Conservation (phyloP, 768 basidiomycete species). For the Exsudoporus frostii region DNA sequence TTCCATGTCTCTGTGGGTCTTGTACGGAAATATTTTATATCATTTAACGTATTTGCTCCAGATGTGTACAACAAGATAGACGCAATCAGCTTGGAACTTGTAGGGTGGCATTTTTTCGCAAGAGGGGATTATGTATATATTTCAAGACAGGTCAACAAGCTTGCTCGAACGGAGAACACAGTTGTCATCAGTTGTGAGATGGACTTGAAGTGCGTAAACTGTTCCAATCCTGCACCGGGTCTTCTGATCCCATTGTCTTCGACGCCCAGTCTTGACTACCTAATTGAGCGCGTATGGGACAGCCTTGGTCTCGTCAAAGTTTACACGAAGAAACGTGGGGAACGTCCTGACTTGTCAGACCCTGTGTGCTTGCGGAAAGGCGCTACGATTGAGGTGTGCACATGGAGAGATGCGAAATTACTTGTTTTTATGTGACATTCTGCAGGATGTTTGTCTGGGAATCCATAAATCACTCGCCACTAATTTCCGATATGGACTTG, state of each 20-base stretch:
- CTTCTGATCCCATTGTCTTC: constrained; percentile 6
- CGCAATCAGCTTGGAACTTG: constrained; percentile 74
- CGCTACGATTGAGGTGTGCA: constrained; percentile 80
- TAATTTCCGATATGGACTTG: constrained; percentile 92
- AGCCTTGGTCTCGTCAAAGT: constrained; percentile 82
- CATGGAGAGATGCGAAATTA: not conserved
- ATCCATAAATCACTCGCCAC: constrained; percentile 86
- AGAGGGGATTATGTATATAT: not conserved
- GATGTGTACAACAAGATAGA: constrained; percentile 98
- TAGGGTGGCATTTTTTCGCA: constrained; percentile 4
- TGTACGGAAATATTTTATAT: not conserved
- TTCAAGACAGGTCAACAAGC: constrained; percentile 58
- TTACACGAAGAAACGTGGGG: constrained; percentile 98
- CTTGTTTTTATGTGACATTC: not conserved
- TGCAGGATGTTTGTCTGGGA: constrained; percentile 83
- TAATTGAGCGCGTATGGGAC: constrained; percentile 77
- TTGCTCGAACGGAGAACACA: constrained; percentile 77
- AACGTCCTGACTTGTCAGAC: constrained; percentile 85
- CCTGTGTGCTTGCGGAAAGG: constrained; percentile 90
- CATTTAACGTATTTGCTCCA: constrained; percentile 25
- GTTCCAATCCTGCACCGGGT: not conserved
- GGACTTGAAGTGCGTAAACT: constrained; percentile 69
- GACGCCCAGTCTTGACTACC: constrained; percentile 55
- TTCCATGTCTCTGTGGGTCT: constrained; percentile 82
- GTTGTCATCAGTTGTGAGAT: constrained; percentile 98